phyloP scores from a whole-genome alignment of 257 asterid species.

The Linaria vulgaris region DNA sequence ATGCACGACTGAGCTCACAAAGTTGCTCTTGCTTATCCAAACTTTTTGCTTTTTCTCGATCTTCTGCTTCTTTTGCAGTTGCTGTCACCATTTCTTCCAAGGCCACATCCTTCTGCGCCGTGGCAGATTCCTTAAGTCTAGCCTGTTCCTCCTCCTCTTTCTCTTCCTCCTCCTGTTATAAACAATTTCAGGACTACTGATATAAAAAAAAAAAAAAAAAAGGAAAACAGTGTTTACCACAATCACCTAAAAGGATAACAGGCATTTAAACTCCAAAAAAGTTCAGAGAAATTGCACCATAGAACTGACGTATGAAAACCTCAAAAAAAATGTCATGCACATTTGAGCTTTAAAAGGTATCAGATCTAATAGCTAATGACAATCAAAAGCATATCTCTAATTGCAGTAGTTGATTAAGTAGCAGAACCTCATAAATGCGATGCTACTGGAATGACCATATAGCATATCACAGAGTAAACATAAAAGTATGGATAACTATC shows the following conservation, averaged over 20 bases:
- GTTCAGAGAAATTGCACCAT: constrained; percentile 16
- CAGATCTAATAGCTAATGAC: not conserved
- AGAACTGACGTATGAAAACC: constrained; percentile 12
- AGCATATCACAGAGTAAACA: constrained; percentile 20
- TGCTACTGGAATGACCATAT: constrained; percentile 21
- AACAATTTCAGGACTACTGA: constrained; percentile 29
- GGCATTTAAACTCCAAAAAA: constrained; percentile 14
- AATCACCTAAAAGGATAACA: not conserved
- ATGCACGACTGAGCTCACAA: constrained; percentile 88
- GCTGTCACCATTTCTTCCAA: constrained; percentile 82
- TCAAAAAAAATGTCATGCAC: constrained; percentile 14
- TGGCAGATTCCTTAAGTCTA: constrained; percentile 63
- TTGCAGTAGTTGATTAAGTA: too few relatives aligned
- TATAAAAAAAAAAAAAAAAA: not conserved
- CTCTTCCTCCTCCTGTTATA: constrained; percentile 86
- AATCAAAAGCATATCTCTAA: too few relatives aligned
- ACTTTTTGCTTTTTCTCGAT: constrained; percentile 47
- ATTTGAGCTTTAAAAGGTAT: constrained; percentile 1
- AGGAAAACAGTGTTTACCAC: not conserved
- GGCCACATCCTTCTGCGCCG: constrained; percentile 78
- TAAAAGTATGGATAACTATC: constrained; percentile 7
- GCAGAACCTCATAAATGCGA: too few relatives aligned
- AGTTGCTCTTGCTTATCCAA: constrained; percentile 91
- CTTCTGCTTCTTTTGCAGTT: constrained; percentile 67
- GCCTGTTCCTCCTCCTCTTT: constrained; percentile 82